A percentile compares a stretch with the other conserved stretches of the same genome.
phyloP scores from a whole-genome alignment of 1,139 yeast genomes.

The Taiozyma sp. region DNA sequence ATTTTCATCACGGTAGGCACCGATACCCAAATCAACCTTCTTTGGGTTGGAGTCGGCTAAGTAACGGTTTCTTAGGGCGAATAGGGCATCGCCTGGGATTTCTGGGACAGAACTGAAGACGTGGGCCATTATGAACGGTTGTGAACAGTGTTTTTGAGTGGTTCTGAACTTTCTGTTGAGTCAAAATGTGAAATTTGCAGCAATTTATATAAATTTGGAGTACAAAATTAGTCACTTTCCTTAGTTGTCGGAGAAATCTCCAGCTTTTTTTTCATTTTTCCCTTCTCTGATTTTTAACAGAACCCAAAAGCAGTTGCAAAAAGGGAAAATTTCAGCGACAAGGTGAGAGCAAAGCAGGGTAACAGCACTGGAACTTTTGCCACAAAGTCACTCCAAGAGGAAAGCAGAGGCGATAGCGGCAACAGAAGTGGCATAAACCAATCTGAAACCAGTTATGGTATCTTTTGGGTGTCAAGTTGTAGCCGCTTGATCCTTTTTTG shows the following conservation, averaged over 20 bases:
- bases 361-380: neutral
- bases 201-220: neutral
- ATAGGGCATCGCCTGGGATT: conserved; percentile 75
- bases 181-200: neutral
- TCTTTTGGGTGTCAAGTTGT: too few relatives aligned
- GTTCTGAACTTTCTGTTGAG: neutral
- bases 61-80: conserved; percentile 78
- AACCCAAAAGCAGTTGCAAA: neutral
- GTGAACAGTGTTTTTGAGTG: neutral
- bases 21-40: conserved; percentile 87
- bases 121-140: conserved; percentile 14
- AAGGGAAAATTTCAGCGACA: neutral
- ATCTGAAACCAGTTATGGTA: too few relatives aligned
- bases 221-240: neutral
- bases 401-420: neutral
- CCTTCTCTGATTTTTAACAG: neutral
- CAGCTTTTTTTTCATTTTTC: neutral
- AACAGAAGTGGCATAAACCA: neutral
- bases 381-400: neutral
- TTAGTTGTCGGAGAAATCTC: neutral
- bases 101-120: conserved; percentile 39
- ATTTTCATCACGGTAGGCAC: conserved; percentile 90
- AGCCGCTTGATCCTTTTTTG: too few relatives aligned
- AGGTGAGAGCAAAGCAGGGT: neutral
- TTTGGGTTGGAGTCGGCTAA: conserved; percentile 54